Percentiles rank a stretch among this genome's conserved stretches.
Evolutionary conservation across 208 protist species (phyloP).

Genomic region (Vickermania ingenoplastis): DNA sequence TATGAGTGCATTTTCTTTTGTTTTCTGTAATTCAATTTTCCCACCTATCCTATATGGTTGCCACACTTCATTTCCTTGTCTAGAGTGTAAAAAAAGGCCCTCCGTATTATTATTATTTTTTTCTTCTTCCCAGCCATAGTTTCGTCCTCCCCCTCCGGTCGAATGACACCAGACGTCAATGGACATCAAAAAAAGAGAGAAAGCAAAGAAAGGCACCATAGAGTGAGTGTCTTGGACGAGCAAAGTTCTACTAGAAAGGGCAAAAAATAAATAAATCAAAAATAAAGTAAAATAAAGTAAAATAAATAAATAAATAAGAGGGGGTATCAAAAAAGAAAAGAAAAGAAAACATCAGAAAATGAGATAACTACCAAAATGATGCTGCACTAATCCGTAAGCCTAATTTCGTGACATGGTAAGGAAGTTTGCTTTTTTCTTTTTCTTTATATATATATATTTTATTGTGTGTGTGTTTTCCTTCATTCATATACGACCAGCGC

Average conservation of each 20-base stretch:
- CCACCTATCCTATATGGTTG: too few species aligned
- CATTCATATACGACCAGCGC: background rate
- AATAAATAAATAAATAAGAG: background rate
- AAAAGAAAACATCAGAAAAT: too few species aligned
- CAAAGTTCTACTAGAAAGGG: too few species aligned
- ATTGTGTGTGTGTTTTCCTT: too few species aligned
- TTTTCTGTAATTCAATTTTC: too few species aligned
- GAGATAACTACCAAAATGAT: too few species aligned
- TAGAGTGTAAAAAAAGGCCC: too few species aligned
- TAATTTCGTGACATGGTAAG: background rate
- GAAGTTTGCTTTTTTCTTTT: background rate
- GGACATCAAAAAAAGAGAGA: background rate
- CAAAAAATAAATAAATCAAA: background rate
- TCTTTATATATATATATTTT: constrained; percentile 5
- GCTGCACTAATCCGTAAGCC: background rate
- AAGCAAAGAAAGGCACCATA: background rate
- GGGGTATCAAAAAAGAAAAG: background rate
- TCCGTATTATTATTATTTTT: too few species aligned
- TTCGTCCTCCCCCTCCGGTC: too few species aligned
- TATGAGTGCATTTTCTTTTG: too few species aligned
- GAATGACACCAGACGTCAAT: background rate
- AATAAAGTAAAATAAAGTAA: constrained; percentile 1
- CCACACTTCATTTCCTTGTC: too few species aligned
- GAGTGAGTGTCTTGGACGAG: background rate
- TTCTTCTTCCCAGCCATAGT: too few species aligned